Conservation (phyloP, 78 protist species). For the Capsaspora owczarzaki region DNA sequence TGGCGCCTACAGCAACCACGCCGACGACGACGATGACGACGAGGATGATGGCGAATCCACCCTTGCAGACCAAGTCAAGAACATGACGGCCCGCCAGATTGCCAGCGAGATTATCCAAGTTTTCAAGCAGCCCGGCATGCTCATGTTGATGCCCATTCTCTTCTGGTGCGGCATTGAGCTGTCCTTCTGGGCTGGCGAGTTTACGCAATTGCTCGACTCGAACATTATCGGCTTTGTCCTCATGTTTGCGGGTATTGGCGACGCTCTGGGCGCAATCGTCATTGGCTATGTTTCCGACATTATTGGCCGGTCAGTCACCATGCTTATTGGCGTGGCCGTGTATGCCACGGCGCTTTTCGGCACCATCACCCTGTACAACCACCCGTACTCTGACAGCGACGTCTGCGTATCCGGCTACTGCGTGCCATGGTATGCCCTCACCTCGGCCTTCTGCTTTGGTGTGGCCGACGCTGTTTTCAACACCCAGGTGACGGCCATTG, state of each 20-base stretch:
- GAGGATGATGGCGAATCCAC: no score
- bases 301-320: no score
- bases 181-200: conserved; percentile 4
- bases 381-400: not conserved
- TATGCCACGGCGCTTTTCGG: not conserved
- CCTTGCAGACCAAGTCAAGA: no score
- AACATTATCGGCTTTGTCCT: not conserved
- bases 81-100: no score
- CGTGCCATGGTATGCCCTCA: not conserved
- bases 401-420: not conserved
- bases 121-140: no score
- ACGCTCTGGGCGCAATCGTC: not conserved
- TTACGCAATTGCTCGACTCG: not conserved
- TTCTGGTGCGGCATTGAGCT: not conserved
- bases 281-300: not conserved
- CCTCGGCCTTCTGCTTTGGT: not conserved
- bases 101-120: no score
- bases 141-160: not conserved
- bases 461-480: not conserved
- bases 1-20: no score
- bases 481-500: not conserved
- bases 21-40: no score
- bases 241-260: not conserved
- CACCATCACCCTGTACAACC: not conserved
- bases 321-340: not conserved